Conservation (phyloP, 495 filamentous ascomycete species). For the Achaetomiella virescens region DNA sequence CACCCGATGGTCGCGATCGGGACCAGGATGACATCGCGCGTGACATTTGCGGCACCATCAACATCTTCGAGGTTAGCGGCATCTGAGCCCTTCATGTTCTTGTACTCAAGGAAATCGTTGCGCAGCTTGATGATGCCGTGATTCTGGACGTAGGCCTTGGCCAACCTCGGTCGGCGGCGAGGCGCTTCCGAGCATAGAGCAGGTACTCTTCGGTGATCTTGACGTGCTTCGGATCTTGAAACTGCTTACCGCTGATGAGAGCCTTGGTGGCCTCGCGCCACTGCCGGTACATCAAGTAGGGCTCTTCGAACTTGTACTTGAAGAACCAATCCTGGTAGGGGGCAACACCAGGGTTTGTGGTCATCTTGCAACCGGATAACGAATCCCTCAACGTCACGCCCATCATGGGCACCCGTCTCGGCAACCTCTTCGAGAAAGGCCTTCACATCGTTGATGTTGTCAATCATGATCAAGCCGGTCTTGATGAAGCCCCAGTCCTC, state of each 20-base stretch:
- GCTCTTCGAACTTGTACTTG: constrained; percentile 99
- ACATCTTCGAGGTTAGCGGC: constrained; percentile 41
- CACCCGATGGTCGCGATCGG: constrained; percentile 92
- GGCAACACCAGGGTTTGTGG: constrained; percentile 26
- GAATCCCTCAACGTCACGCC: constrained; percentile 92
- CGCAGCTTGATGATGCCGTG: constrained; percentile 94
- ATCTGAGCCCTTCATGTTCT: constrained; percentile 78
- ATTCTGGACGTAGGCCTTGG: constrained; percentile 66
- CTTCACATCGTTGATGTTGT: constrained; percentile 66
- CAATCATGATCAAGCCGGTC: constrained; percentile 69
- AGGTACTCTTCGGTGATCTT: constrained; percentile 91
- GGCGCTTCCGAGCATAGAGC: constrained; percentile 64
- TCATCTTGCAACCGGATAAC: constrained; percentile 83
- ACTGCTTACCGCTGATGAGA: constrained; percentile 67
- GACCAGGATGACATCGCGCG: constrained; percentile 64
- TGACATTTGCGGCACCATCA: constrained; percentile 38
- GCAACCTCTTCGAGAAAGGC: constrained; percentile 75
- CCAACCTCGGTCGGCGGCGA: constrained; percentile 60
- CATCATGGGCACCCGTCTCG: constrained; percentile 79
- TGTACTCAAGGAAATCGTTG: constrained; percentile 74
- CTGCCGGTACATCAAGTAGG: constrained; percentile 95
- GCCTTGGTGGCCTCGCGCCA: constrained; percentile 97
- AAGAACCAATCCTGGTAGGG: constrained; percentile 90
- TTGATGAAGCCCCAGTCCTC: constrained; percentile 92
- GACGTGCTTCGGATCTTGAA: constrained; percentile 76